Evolutionary conservation across 2,329 filamentous ascomycete genomes (phyloP), one percentile per base, ranked within the genome.

Genomic region (Bipolaris zeicola): DNA sequence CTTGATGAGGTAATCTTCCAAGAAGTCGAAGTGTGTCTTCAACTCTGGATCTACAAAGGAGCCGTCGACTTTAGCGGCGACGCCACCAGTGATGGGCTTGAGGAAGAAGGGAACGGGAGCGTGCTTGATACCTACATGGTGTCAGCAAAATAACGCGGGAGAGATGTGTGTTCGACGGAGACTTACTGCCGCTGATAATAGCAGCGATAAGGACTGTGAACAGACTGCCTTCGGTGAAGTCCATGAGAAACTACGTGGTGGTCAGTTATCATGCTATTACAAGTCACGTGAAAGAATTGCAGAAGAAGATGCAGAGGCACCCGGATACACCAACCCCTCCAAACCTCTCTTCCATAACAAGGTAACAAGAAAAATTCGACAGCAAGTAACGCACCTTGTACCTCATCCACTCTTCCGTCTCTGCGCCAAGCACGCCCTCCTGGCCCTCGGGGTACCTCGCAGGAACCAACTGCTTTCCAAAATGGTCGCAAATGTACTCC

Each of bases 151-250:
- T 18, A n/a, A 14, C 18, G 20, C 6, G 26, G 20, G 10, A n/a
- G 18, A 20, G 28, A 13, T 13, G 5, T 13, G 10, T 2, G 10
- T 41, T 31, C 1, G 28, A 24, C 6, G 28, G 13, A 18, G 22
- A 52, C 58, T 49, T 54, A 42, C 65, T 79, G 78, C 47, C 71
- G 18, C 89, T 78, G 24, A 96, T 77, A 14, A 95, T 71, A 13
- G 81, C 78, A 59, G 91, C 76, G 1, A 93, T 76, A 60, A 95
- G 74, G 45, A 87, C 79, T 0, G 86, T 84, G 88, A 96, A 95
- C 59, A 97, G 77, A 58, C 85, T 91, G 10, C 93, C 94, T 78
- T 97, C 94, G 5, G 86, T 83, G 75, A 93, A 97, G 73, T 96
- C 89, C 82, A 96, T 85, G 33, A 75, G 45, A 55, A 72, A 74